These are phyloP conservation scores for Xylaria cubensis DNA, from an alignment of 495 filamentous ascomycete species.

Conservation along the genomic window DNA sequence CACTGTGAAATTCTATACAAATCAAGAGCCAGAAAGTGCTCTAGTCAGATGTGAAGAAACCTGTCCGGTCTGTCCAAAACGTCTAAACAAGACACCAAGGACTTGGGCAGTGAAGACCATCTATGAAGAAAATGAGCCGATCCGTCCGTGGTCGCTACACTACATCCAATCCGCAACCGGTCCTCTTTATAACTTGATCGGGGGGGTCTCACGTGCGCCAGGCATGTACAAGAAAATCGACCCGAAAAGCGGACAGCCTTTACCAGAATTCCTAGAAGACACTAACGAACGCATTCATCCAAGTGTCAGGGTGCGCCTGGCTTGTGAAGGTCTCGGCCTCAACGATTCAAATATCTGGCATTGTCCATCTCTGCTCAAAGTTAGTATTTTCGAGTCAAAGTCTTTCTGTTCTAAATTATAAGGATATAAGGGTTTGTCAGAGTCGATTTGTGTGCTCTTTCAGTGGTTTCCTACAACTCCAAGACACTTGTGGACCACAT, in stretches of 20 bases:
- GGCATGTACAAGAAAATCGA: constrained; percentile 64
- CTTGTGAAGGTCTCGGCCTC: constrained; percentile 60
- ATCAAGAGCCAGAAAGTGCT: constrained; percentile 33
- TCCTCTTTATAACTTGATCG: constrained; percentile 59
- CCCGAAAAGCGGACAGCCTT: constrained; percentile 52
- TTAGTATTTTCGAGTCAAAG: neutral
- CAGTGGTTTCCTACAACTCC: neutral
- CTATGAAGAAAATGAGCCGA: constrained; percentile 54
- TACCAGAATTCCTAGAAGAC: constrained; percentile 54
- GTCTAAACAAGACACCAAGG: constrained; percentile 30
- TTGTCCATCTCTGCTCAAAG: constrained; percentile 53
- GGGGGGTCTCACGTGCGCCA: constrained; percentile 60
- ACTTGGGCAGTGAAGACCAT: constrained; percentile 54
- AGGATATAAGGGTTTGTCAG: too few species aligned
- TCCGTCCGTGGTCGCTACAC: constrained; percentile 66
- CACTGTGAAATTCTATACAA: constrained; percentile 54
- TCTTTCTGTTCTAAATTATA: neutral
- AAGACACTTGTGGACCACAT: neutral
- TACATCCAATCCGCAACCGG: constrained; percentile 56
- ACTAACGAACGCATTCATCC: constrained; percentile 73
- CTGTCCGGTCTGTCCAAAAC: constrained; percentile 23
- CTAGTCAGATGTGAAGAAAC: constrained; percentile 20
- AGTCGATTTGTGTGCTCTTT: neutral
- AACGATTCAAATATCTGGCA: constrained; percentile 62
- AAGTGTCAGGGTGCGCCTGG: constrained; percentile 62